A percentile compares a stretch with the other conserved stretches of the same genome.
Evolutionary conservation across 2,329 filamentous ascomycete species (phyloP).

Genomic region (Fusarium veterinarium): DNA sequence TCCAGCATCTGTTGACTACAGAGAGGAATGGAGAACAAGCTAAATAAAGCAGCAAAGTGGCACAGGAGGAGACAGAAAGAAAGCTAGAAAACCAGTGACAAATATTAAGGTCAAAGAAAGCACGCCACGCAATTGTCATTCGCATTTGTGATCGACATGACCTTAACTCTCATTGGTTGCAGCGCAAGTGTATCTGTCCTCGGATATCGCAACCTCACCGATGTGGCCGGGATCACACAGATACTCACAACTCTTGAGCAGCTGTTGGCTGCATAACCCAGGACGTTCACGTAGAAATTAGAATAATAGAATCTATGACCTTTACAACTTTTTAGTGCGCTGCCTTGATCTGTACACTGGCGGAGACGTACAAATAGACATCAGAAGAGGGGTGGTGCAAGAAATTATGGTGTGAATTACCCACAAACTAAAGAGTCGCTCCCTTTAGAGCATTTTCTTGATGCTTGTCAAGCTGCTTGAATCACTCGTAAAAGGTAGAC

Average conservation of each 20-base stretch:
- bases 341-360: neutral
- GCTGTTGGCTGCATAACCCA: neutral
- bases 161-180: neutral
- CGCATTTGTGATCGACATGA: neutral
- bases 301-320: neutral
- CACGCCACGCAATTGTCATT: constrained; percentile 7
- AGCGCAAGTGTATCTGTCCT: neutral
- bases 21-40: neutral
- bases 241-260: neutral
- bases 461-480: neutral
- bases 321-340: neutral
- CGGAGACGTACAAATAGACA: constrained; percentile 1
- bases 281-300: neutral
- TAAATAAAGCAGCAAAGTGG: constrained; percentile 3
- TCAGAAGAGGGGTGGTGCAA: constrained; percentile 10
- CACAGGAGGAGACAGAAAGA: neutral
- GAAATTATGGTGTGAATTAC: neutral
- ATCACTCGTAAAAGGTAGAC: neutral
- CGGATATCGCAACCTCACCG: neutral
- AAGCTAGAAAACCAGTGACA: neutral
- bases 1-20: neutral
- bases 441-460: neutral
- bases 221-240: neutral
- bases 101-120: neutral
- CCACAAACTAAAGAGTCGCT: neutral